phyloP scores from a whole-genome alignment of 306 rosid genomes.

The cucumber (Cucumis sativus) region Cucumber_9930_V3 NC_026657.2:34383001-34383500 shows the following conservation, averaged over 20 bases:
- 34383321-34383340: constrained; percentile 14
- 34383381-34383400: neutral
- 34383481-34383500: no score
- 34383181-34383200: neutral
- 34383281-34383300: neutral
- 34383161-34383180: neutral
- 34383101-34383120: constrained; percentile 83
- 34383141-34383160: constrained; percentile 22
- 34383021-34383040: neutral
- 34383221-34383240: neutral
- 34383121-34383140: constrained; percentile 91
- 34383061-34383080: constrained; percentile 81
- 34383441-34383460: no score
- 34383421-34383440: no score
- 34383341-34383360: constrained; percentile 3
- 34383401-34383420: constrained; percentile 11
- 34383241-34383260: constrained; percentile 15
- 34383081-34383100: constrained; percentile 94
- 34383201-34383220: neutral
- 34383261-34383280: neutral
- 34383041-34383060: neutral
- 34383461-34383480: no score
- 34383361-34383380: constrained; percentile 13
- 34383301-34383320: neutral
- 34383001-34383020: neutral